A percentile compares a stretch with the other conserved stretches of the same genome.
Evolutionary conservation across 1,284 basidiomycete species (phyloP).

Genomic region (Papiliotrema flavescens): DNA sequence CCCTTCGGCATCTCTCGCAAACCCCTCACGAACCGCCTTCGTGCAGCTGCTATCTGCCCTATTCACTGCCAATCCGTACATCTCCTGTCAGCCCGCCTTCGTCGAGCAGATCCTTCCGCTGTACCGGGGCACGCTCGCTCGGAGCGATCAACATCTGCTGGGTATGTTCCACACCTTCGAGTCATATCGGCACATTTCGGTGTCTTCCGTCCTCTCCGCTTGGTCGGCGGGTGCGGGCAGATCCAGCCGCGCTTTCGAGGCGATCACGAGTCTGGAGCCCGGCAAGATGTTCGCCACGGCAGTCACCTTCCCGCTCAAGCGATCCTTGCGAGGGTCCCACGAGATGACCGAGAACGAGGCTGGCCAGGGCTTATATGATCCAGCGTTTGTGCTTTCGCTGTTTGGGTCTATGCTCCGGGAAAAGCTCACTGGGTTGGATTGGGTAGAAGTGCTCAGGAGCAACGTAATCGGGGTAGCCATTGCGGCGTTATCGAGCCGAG

Average conservation of each 20-base stretch:
- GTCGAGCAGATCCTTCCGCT: constrained; percentile 68
- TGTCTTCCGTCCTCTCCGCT: constrained; percentile 58
- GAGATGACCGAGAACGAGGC: constrained; percentile 27
- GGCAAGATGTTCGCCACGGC: constrained; percentile 67
- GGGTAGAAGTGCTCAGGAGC: constrained; percentile 80
- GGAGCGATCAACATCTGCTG: constrained; percentile 63
- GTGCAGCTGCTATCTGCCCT: constrained; percentile 60
- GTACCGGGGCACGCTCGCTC: constrained; percentile 67
- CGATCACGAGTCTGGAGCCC: constrained; percentile 68
- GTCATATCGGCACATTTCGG: constrained; percentile 61
- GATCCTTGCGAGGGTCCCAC: constrained; percentile 6
- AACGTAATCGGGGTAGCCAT: constrained; percentile 74
- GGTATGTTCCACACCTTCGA: constrained; percentile 77
- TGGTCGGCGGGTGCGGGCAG: constrained; percentile 58
- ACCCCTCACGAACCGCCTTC: constrained; percentile 58
- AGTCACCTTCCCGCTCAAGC: constrained; percentile 60
- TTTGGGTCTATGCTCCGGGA: constrained; percentile 63
- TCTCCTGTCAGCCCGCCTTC: constrained; percentile 77
- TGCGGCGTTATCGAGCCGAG: constrained; percentile 67
- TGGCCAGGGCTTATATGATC: constrained; percentile 65
- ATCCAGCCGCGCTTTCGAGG: constrained; percentile 57
- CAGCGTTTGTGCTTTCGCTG: constrained; percentile 69
- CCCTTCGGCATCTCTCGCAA: constrained; percentile 58
- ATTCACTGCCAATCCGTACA: constrained; percentile 69
- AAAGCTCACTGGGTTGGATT: constrained; percentile 62